These are phyloP conservation scores for Tulasnella sp. DNA, from an alignment of 768 basidiomycete species.

Conservation along the genomic window DNA sequence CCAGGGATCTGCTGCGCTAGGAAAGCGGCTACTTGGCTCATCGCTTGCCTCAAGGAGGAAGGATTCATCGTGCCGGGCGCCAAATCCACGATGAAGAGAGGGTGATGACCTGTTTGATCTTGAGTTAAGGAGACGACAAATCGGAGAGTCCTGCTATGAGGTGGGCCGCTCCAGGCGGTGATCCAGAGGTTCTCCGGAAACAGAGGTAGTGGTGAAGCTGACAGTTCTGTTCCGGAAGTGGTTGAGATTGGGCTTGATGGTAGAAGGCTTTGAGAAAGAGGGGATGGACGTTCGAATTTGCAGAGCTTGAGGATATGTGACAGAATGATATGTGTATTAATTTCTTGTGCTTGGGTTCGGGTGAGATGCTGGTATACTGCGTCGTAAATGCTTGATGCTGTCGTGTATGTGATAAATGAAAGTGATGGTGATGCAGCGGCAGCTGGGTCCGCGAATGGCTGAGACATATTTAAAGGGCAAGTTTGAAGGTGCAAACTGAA, in stretches of 20 bases:
- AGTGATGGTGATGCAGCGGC: neutral
- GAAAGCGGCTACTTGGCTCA: neutral
- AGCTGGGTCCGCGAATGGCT: neutral
- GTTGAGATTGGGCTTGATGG: neutral
- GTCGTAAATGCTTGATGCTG: neutral
- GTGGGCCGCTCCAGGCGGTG: neutral
- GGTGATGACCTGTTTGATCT: neutral
- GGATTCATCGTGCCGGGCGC: neutral
- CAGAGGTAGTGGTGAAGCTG: neutral
- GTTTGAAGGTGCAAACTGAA: neutral
- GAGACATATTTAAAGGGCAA: neutral
- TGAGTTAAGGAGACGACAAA: neutral
- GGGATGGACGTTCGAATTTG: neutral
- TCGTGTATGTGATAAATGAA: neutral
- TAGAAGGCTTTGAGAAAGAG: neutral
- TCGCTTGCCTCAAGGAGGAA: neutral
- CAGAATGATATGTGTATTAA: neutral
- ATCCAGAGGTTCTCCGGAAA: neutral
- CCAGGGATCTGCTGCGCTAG: neutral
- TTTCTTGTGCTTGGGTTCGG: neutral
- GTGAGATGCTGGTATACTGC: neutral
- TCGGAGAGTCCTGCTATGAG: neutral
- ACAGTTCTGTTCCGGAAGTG: neutral
- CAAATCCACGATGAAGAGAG: neutral
- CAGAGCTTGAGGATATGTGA: neutral